phyloP scores from a whole-genome alignment of 1,284 basidiomycete genomes.

The Sporisorium scitamineum region DNA sequence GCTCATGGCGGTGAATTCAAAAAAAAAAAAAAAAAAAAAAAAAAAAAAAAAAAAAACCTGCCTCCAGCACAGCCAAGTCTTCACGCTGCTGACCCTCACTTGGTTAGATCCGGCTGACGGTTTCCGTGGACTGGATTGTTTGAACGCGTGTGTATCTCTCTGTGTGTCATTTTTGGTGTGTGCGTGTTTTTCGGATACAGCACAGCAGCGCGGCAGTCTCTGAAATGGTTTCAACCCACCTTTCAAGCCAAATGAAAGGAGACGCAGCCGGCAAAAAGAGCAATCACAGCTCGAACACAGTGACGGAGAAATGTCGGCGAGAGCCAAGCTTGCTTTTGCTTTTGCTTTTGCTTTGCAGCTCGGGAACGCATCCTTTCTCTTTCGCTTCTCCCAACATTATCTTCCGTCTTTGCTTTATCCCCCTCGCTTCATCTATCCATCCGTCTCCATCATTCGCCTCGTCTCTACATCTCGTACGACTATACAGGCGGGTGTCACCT shows the following conservation, averaged over 20 bases:
- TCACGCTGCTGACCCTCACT: neutral
- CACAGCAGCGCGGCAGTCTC: slow-evolving; percentile 3
- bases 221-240: no score
- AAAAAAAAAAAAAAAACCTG: neutral
- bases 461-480: neutral
- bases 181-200: slow-evolving; percentile 6
- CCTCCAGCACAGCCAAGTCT: neutral
- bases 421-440: neutral
- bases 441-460: neutral
- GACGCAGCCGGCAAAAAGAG: no score
- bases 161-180: slow-evolving; percentile 6
- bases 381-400: neutral
- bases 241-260: slow-evolving; percentile 1
- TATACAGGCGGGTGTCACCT: neutral
- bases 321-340: neutral
- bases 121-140: neutral
- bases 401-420: neutral
- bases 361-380: neutral
- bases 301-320: slow-evolving; percentile 16
- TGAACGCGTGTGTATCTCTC: slow-evolving; percentile 3
- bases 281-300: no score
- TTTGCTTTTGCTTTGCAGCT: neutral
- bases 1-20: neutral
- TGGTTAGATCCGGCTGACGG: neutral
- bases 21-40: neutral